Evolutionary conservation across 805 yeast species (phyloP).

Genomic region (Kazachstania kunashirensis): DNA sequence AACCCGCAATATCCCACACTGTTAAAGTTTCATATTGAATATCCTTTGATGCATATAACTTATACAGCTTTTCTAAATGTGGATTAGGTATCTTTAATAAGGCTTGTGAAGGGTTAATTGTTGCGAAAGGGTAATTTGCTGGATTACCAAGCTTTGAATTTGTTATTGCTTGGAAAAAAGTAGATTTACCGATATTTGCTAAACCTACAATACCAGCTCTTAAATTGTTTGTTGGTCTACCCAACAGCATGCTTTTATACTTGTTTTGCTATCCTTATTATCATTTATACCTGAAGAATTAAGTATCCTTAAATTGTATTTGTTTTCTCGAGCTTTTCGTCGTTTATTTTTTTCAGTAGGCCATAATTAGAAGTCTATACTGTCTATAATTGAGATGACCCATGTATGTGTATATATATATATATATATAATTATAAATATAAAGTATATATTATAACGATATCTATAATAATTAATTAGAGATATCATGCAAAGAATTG

Average conservation of each 20-base stretch:
- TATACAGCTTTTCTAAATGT: constrained; percentile 45
- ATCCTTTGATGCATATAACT: constrained; percentile 50
- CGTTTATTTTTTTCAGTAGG: too few relatives aligned
- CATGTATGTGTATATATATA: background rate
- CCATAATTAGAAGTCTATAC: too few relatives aligned
- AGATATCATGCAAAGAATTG: constrained; percentile 65
- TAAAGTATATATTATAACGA: too few relatives aligned
- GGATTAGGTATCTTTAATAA: constrained; percentile 60
- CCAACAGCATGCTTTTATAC: constrained; percentile 64
- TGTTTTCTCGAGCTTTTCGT: too few relatives aligned
- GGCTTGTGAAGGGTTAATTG: constrained; percentile 72
- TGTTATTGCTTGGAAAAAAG: constrained; percentile 95
- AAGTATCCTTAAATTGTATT: too few relatives aligned
- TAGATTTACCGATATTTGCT: constrained; percentile 91
- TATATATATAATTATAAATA: constrained; percentile 10
- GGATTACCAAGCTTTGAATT: constrained; percentile 90
- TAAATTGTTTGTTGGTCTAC: constrained; percentile 66
- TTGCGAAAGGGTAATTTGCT: constrained; percentile 96
- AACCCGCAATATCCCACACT: constrained; percentile 72
- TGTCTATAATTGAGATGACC: too few relatives aligned
- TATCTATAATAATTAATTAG: too few relatives aligned
- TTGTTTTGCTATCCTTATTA: too few relatives aligned
- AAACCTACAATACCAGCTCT: constrained; percentile 90
- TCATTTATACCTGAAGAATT: too few relatives aligned
- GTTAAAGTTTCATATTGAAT: constrained; percentile 61